Evolutionary conservation across 805 yeast genomes (phyloP).

Genomic region (Teunomyces stri): DNA sequence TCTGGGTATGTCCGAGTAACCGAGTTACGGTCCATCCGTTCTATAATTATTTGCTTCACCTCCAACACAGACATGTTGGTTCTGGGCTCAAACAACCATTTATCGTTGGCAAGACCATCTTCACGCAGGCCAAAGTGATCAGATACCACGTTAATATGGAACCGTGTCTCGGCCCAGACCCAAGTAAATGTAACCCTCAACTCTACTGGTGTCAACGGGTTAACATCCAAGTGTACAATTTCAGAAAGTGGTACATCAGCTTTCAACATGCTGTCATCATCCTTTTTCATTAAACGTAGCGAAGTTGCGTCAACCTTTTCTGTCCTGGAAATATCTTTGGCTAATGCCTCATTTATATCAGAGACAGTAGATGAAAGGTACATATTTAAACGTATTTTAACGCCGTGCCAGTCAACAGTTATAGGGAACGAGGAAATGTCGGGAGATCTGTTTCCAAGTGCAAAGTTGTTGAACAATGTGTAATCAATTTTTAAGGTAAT

Average conservation of each 20-base stretch:
- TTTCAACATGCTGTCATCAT: background rate
- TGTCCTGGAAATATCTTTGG: constrained; percentile 6
- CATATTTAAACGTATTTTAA: constrained; percentile 11
- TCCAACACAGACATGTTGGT: constrained; percentile 16
- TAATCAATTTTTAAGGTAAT: constrained; percentile 23
- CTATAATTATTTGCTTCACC: constrained; percentile 18
- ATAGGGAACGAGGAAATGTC: constrained; percentile 23
- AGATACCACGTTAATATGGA: constrained; percentile 17
- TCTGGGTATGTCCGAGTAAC: constrained; percentile 27
- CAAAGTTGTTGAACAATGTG: constrained; percentile 15
- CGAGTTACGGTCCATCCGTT: constrained; percentile 17
- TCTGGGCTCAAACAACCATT: constrained; percentile 21
- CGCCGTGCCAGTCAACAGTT: constrained; percentile 13
- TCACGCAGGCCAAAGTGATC: constrained; percentile 15
- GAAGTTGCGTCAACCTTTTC: background rate
- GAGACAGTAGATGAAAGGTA: constrained; percentile 19
- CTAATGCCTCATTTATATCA: constrained; percentile 17
- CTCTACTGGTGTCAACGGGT: constrained; percentile 21
- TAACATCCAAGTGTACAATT: constrained; percentile 24
- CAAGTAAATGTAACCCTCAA: background rate
- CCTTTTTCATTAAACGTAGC: background rate
- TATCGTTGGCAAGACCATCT: background rate
- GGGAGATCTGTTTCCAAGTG: constrained; percentile 25
- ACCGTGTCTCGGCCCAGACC: constrained; percentile 5
- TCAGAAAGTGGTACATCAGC: constrained; percentile 11